Evolutionary conservation across 192 early-diverging fungal genomes (phyloP), one percentile per base, ranked within the genome.

Genomic region (Linnemannia zychae): DNA sequence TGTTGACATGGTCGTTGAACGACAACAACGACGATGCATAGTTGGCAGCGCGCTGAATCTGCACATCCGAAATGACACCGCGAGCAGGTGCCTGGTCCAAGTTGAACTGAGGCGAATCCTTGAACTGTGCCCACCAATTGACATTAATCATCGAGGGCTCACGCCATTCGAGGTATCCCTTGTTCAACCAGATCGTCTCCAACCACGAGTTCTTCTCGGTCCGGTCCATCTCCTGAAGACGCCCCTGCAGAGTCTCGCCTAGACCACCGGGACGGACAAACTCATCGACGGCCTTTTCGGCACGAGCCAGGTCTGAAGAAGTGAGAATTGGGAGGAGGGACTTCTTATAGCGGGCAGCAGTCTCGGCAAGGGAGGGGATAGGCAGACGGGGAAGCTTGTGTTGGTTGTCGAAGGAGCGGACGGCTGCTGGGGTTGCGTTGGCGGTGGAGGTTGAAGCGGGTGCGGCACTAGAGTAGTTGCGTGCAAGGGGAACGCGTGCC

Each of bases 101-200:
- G n/a, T 88, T 77, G 31, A 90, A 88, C 38, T 81, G 78, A 7
- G 88, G 86, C 53, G 90, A 91, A 80, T 97, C 95, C 40, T 90
- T 84, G 70, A 95, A 87, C 66, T 93, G 81, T 31, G 94, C 92
- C 90, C 93, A 97, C 97, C 97, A 99, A 88, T 97, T 98, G 67
- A 95, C 94, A 80, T 98, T 96, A 83, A 98, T 93, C 80, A 97
- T 89, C 22, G 92, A 91, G 12, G 95, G 92, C 40, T 95, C 96
- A 34, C 98, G 90, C 92, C 95, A 98, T 65, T 95, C 93, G 40
- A 97, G 91, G 75, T 97, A 97, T 20, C 95, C 96, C 76, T 95
- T 93, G 74, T 91, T 88, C 20, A 97, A 89, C 96, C 93, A 96
- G 44, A 97, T 93, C 13, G 94, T 89, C 79, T 99, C 98, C 72